Evolutionary conservation across 345 rosid species (phyloP), one percentile per base, ranked within the genome.

Genomic region (Lepidium sativum): DNA sequence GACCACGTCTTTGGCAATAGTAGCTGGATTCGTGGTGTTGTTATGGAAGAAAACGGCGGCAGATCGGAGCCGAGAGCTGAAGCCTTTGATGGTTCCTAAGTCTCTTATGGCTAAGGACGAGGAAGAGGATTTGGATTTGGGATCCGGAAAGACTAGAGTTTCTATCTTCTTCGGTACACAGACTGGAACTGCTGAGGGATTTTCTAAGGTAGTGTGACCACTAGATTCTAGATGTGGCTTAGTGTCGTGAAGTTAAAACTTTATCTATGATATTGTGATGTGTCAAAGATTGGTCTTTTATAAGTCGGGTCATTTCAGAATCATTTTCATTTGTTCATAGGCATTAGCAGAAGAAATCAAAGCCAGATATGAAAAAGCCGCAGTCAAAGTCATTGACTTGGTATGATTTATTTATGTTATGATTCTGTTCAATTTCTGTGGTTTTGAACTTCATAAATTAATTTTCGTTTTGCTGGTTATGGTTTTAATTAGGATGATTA

Each of bases 171-270:
- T 76, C 57, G 96, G 92, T 54, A 88, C 96, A 6, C 96, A 88
- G 77, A 88, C 96, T 34, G 96, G 96, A 31, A 88, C 91, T 0
- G 92, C 96, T 2, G 96, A 84, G 66, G 96, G 92, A 18, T 86
- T 88, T 54, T 84, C 96, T 20, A 88, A 86, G 88, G 92, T 88
- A 38, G 14, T 52, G 18, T 38, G 32, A 23, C 34, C 8, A 13
- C 6, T 11, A 8, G 9, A 31, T 48, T 8, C 20, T 63, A 44
- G 40, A 34, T 63, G 68, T 34, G 34, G 43, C 31, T 61, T 61
- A 29, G 13, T 61, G 9, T 34, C 40, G 18, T 45, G 20, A 27
- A 48, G 8, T 47, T 58, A 13, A 11, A 39, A 10, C 20, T 20
- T 68, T 27, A 38, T 48, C 16, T 8, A 35, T 10, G 17, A 10